A percentile compares a stretch with the other conserved stretches of the same genome.
phyloP scores from a whole-genome alignment of 345 rosid genomes.

The Salix udensis region DNA sequence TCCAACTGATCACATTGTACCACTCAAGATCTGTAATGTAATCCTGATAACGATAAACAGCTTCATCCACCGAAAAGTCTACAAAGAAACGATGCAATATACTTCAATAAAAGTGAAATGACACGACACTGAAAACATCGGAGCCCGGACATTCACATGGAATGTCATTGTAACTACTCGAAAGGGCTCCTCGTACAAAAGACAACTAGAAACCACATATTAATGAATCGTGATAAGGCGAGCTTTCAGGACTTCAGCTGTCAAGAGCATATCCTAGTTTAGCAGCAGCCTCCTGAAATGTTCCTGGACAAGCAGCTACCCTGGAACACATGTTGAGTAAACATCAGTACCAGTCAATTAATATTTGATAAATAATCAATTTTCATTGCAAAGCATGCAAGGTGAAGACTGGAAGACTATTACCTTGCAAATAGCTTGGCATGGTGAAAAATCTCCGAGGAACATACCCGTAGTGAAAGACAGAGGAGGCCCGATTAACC shows the following conservation, averaged over 20 bases:
- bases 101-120: neutral
- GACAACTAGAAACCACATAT: conserved; percentile 1
- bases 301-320: conserved; percentile 11
- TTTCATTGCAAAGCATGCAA: neutral
- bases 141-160: neutral
- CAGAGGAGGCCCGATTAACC: neutral
- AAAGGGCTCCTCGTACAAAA: neutral
- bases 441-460: conserved; percentile 29
- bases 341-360: neutral
- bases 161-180: neutral
- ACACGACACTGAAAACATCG: neutral
- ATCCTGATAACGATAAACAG: neutral
- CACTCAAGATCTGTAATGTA: neutral
- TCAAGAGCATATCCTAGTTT: conserved; percentile 12
- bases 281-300: conserved; percentile 18
- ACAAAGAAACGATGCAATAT: neutral
- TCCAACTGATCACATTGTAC: neutral
- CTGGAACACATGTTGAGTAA: conserved; percentile 15
- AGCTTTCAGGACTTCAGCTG: conserved; percentile 6
- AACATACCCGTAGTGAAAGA: conserved; percentile 4
- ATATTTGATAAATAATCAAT: neutral
- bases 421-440: conserved; percentile 33
- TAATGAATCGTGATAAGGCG: conserved; percentile 7
- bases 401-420: neutral
- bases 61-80: neutral